phyloP scores from a whole-genome alignment of 805 yeast species.

The Lipomyces lipofer region DNA sequence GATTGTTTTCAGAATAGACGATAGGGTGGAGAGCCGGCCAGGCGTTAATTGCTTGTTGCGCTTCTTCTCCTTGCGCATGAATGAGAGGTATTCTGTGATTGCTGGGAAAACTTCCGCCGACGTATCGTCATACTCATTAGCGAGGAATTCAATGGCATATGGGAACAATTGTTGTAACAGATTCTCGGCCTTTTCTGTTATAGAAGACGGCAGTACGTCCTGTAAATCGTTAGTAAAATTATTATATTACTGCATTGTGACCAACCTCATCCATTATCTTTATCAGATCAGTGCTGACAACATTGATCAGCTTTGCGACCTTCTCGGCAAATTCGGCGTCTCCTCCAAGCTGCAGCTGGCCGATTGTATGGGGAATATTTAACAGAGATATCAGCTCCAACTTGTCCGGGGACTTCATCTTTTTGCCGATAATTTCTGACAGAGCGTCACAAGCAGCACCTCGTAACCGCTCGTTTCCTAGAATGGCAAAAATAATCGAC shows the following conservation, averaged over 20 bases:
- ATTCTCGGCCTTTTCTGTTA: constrained; percentile 14
- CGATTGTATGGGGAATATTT: constrained; percentile 58
- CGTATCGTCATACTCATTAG: constrained; percentile 86
- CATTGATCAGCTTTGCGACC: constrained; percentile 69
- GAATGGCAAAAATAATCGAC: constrained; percentile 56
- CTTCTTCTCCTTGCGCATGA: constrained; percentile 57
- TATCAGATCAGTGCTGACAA: constrained; percentile 75
- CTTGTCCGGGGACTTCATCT: constrained; percentile 74
- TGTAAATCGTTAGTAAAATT: constrained; percentile 33
- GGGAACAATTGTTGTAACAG: constrained; percentile 66
- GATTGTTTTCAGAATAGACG: constrained; percentile 64
- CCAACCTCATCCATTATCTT: constrained; percentile 55
- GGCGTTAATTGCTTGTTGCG: constrained; percentile 43
- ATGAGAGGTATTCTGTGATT: constrained; percentile 68
- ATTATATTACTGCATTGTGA: constrained; percentile 34
- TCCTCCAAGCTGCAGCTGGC: constrained; percentile 42
- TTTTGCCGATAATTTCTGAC: constrained; percentile 67
- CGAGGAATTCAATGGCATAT: constrained; percentile 64
- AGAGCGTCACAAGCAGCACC: constrained; percentile 58
- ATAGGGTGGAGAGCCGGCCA: constrained; percentile 50
- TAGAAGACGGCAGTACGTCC: constrained; percentile 35
- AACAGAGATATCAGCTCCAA: constrained; percentile 67
- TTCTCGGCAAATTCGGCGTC: constrained; percentile 74
- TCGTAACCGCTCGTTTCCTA: constrained; percentile 48
- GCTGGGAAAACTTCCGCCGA: constrained; percentile 81